phyloP scores from a whole-genome alignment of 768 basidiomycete genomes.

The Mycena metata region DNA sequence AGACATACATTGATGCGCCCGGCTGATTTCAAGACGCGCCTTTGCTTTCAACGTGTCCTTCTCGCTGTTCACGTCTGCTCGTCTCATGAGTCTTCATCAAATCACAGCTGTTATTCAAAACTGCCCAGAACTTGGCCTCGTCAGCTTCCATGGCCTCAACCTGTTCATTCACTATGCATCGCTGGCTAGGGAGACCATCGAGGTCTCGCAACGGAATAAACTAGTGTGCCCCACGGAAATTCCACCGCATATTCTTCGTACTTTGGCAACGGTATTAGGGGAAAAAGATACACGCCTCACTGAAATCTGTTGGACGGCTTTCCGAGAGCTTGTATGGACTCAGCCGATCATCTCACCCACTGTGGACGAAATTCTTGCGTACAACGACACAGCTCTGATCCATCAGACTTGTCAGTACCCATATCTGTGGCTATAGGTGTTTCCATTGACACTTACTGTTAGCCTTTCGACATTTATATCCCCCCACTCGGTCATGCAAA shows the following conservation, averaged over 20 bases:
- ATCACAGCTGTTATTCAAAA: too few relatives aligned
- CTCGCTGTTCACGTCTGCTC: too few relatives aligned
- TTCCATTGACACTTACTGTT: neutral
- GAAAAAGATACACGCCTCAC: conserved; percentile 11
- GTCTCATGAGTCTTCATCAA: too few relatives aligned
- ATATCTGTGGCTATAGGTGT: neutral
- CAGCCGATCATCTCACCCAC: conserved; percentile 5
- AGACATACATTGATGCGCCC: too few relatives aligned
- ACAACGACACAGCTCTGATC: neutral
- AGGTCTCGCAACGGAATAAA: neutral
- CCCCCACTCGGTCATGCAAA: conserved; percentile 7
- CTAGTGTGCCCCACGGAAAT: neutral
- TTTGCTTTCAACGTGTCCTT: too few relatives aligned
- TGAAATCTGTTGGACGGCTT: conserved; percentile 16
- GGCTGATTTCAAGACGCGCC: too few relatives aligned
- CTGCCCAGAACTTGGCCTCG: too few relatives aligned
- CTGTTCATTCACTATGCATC: too few relatives aligned
- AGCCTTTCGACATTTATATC: conserved; percentile 20
- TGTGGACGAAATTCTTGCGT: conserved; percentile 6
- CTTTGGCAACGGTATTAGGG: conserved; percentile 9
- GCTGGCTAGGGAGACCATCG: too few relatives aligned
- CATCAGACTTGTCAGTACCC: conserved; percentile 6
- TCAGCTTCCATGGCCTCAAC: too few relatives aligned
- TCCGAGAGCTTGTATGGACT: conserved; percentile 3
- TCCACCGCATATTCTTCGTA: neutral